Conservation (phyloP, 108 stramenopile species). For the Mediolabrus comicus region DNA sequence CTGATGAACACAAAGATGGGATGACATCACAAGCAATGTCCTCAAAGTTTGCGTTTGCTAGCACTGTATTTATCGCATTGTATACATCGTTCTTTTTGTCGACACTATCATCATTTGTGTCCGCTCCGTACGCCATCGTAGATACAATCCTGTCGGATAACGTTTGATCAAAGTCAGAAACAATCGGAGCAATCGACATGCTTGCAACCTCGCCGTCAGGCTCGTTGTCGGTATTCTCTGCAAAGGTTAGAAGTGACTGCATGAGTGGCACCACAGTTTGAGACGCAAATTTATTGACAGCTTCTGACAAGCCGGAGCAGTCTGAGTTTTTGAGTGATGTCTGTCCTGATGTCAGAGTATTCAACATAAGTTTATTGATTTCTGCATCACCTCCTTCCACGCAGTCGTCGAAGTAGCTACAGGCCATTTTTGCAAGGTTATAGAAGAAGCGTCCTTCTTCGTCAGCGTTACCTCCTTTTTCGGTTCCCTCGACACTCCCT, state of each 20-base stretch:
- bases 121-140: conserved; percentile 11
- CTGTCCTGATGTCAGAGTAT: conserved; percentile 48
- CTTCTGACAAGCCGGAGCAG: conserved; percentile 38
- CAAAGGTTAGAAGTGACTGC: conserved; percentile 53
- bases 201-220: conserved; percentile 33
- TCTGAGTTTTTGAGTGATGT: conserved; percentile 25
- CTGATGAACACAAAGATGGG: conserved; percentile 6
- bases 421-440: conserved; percentile 54
- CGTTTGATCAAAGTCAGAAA: conserved; percentile 12
- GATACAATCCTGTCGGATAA: conserved; percentile 12
- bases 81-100: conserved; percentile 9
- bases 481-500: conserved; percentile 65
- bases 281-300: conserved; percentile 41
- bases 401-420: conserved; percentile 69
- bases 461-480: conserved; percentile 18
- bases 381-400: conserved; percentile 35
- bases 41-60: conserved; percentile 7
- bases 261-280: conserved; percentile 50
- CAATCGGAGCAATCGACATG: conserved; percentile 30
- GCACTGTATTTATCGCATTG: conserved; percentile 10
- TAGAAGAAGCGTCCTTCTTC: conserved; percentile 62
- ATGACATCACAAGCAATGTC: conserved; percentile 29
- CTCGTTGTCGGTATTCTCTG: conserved; percentile 27
- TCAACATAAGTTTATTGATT: conserved; percentile 52
- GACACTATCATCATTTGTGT: background rate